A percentile compares a stretch with the other conserved stretches of the same genome.
Evolutionary conservation across 345 rosid genomes (phyloP).

Genomic region (Nasturtium officinale): DNA sequence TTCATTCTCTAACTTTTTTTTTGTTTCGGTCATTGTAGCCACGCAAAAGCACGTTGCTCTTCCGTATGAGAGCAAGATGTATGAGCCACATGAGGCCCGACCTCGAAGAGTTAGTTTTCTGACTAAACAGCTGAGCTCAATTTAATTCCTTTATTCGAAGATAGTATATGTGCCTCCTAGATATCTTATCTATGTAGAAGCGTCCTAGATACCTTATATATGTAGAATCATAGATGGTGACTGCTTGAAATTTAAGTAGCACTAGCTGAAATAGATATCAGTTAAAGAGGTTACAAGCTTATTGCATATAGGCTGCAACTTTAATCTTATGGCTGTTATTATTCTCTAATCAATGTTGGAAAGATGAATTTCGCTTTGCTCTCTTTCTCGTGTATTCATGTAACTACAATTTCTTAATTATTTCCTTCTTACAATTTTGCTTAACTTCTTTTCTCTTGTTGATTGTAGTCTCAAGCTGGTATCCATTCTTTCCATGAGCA

Average conservation of each 20-base stretch:
- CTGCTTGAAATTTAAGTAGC: too few relatives aligned
- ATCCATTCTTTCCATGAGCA: conserved; percentile 62
- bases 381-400: neutral
- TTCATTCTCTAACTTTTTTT: conserved; percentile 12
- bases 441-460: conserved; percentile 21
- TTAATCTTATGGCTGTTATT: neutral
- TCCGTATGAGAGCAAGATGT: conserved; percentile 65
- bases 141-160: conserved; percentile 18
- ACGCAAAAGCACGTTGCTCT: conserved; percentile 55
- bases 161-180: neutral
- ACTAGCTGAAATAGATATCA: too few relatives aligned
- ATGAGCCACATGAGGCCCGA: conserved; percentile 56
- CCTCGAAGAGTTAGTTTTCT: conserved; percentile 69
- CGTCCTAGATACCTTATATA: neutral
- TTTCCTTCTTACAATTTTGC: neutral
- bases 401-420: neutral
- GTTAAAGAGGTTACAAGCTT: too few relatives aligned
- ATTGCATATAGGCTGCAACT: neutral
- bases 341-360: neutral
- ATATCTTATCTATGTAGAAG: neutral
- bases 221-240: neutral
- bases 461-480: conserved; percentile 52
- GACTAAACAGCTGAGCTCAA: conserved; percentile 34
- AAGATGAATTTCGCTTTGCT: neutral
- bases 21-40: conserved; percentile 43